These are phyloP conservation scores for Dictyostelium firmibasis DNA, from an alignment of 78 protist genomes.

Conservation along the genomic window DNA sequence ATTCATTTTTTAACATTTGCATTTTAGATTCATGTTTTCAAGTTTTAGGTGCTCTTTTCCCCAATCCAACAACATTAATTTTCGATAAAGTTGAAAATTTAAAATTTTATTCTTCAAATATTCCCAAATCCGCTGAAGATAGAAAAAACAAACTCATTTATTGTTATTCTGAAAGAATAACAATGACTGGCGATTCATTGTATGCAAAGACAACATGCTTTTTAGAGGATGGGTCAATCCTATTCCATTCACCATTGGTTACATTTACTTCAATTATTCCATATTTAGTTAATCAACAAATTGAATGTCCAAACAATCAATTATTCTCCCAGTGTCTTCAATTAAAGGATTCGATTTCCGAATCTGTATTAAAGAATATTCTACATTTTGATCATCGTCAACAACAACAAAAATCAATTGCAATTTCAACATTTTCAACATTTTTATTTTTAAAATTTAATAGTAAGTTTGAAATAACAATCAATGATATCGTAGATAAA, in stretches of 20 bases:
- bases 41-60: too few relatives aligned
- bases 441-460: too few relatives aligned
- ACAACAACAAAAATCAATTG: background rate
- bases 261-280: background rate
- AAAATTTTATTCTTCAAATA: background rate
- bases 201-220: background rate
- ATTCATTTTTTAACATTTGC: slow-evolving; percentile 5
- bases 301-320: slow-evolving; percentile 30
- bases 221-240: slow-evolving; percentile 9
- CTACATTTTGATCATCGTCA: background rate
- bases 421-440: background rate
- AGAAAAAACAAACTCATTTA: background rate
- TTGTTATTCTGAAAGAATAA: background rate
- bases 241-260: background rate
- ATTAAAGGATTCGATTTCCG: slow-evolving; percentile 23
- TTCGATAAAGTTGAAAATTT: slow-evolving; percentile 29
- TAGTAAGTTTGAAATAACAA: too few relatives aligned
- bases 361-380: background rate
- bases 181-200: too few relatives aligned
- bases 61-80: too few relatives aligned
- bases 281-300: background rate
- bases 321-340: background rate
- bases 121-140: background rate
- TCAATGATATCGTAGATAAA: too few relatives aligned
- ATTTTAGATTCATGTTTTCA: slow-evolving; percentile 5